Evolutionary conservation across 1,139 yeast species (phyloP), one percentile per base, ranked within the genome.

Genomic region (Kurtzmaniella quercitrusa): DNA sequence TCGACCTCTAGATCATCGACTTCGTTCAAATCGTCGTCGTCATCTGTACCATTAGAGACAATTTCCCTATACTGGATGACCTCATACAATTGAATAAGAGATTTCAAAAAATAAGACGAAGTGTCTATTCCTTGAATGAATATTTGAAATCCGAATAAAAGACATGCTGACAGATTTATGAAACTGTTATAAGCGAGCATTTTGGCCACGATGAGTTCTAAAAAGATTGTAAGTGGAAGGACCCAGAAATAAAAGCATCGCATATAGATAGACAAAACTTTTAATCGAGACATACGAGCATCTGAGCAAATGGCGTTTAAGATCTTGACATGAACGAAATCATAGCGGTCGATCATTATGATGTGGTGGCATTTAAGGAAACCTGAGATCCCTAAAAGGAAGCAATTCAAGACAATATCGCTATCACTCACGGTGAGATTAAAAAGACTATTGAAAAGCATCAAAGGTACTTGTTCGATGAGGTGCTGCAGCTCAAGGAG

Each of bases 401-500:
- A 71, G 58, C 55, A 68, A 51, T 66, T 71, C 42, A 80, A 60
- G 30, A 82, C 63, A 19, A 84, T 57, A 47, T 78, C 78, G 46
- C 77, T 75, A 47, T 79, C 85, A 33, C 71, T 19, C 63, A 66
- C 76, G 2, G 89, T 78, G 42, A 85, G 66, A 37, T 85, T 80
- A 59, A 88, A 69, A 39, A 88, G 63, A 38, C 85, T 69, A 52
- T 80, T 84, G 38, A 88, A 70, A 12, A 61, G 55, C 40, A 61
- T 66, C 16, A 87, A 62, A 0, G 95, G 85, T 47, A 80, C 72
- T 43, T 80, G 66, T 52, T 88, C 95, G 48, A 83, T 74, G 18
- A 91, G 66, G 56, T 85, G 89, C 52, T 91, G 96, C 39, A 77
- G 65, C 57, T 93, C 98, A 38, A 87, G 71, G 23, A 82, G 66